Evolutionary conservation across 495 filamentous ascomycete species (phyloP).

Genomic region (Echria macrotheca): DNA sequence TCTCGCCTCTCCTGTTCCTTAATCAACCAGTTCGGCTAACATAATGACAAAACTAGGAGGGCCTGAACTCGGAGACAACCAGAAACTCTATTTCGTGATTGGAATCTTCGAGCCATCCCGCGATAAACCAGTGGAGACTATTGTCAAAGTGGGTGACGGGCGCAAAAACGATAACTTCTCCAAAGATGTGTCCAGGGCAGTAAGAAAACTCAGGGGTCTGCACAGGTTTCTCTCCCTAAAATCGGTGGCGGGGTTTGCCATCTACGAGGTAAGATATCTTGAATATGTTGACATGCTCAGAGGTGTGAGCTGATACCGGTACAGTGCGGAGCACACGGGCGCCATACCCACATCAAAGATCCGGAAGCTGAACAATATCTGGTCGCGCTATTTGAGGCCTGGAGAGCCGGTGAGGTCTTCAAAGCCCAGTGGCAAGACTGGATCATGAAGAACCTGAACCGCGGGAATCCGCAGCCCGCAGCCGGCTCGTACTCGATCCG

Average conservation of each 20-base stretch:
- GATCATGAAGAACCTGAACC: conserved; percentile 3
- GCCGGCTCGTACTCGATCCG: neutral
- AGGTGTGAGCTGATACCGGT: neutral
- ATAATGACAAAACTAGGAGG: too few relatives aligned
- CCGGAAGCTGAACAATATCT: neutral
- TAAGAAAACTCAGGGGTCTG: neutral
- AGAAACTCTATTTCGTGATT: neutral
- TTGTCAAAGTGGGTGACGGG: neutral
- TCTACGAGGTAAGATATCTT: neutral
- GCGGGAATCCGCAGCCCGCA: neutral
- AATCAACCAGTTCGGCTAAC: too few relatives aligned
- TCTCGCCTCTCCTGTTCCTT: too few relatives aligned
- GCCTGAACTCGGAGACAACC: too few relatives aligned
- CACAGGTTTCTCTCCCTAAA: neutral
- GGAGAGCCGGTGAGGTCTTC: too few relatives aligned
- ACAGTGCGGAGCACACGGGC: neutral
- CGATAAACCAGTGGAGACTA: neutral
- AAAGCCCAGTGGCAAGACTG: too few relatives aligned
- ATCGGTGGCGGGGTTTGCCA: neutral
- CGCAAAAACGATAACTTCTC: neutral
- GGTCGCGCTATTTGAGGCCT: neutral
- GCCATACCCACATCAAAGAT: neutral
- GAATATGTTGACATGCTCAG: neutral
- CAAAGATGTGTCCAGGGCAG: neutral
- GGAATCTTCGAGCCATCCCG: neutral